Evolutionary conservation across 2,329 filamentous ascomycete species (phyloP), one percentile per base, ranked within the genome.

Genomic region (Annulohypoxylon truncatum): DNA sequence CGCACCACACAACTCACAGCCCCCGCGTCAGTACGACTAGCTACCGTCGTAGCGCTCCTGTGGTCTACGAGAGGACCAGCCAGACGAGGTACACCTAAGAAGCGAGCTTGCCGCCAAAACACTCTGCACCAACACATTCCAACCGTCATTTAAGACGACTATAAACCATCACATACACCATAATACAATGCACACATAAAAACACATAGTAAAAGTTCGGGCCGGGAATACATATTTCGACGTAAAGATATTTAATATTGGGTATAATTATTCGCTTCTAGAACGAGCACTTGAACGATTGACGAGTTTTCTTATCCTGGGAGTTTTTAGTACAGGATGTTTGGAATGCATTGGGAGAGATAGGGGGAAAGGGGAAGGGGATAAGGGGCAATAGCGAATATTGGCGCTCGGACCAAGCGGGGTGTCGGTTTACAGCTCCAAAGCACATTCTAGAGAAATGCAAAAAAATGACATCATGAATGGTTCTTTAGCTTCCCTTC

Each of bases 31-130:
- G 81, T 77, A 75, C 73, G 5, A 75, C 76, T 57, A 77, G 74
- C 58, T 76, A 80, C 61, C 74, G 75, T 59, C 75, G 71, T 60
- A 74, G 74, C 68, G 71, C 65, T 47, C 71, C 74, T 24, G 77
- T 84, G 26, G 77, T 83, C 26, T 82, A 83, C 61, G 79, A 82
- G 71, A 74, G 77, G 61, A 78, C 77, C 13, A 79, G 75, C 64
- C 76, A 77, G 63, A 76, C 72, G 5, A 75, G 77, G 56, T 78
- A 79, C 61, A 70, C 57, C 47, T 76, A 53, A 61, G 26, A 15
- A 33, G 28, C 20, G 52, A 20, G 38, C 2, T 42, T 42, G 4
- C 38, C 38, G 38, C 38, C 22, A 3, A 3, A 2, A 2, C 26
- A 54, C 5, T 4, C 4, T 13, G 3, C 12, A 22, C 20, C 31